phyloP scores from a whole-genome alignment of 2,329 filamentous ascomycete genomes.

The Graphiopsis chlorocephala region DNA sequence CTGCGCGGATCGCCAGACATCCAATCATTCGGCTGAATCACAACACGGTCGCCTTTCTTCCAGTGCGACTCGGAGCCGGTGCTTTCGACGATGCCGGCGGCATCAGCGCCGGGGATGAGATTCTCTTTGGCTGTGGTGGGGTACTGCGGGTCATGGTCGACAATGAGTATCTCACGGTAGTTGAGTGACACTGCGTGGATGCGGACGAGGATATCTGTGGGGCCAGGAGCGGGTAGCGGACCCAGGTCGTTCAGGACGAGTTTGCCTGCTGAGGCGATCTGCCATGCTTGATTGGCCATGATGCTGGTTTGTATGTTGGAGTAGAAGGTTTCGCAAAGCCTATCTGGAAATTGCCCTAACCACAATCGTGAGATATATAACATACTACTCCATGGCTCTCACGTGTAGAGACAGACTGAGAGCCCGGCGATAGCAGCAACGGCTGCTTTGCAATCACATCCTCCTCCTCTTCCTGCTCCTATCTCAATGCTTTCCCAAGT shows the following conservation, averaged over 20 bases:
- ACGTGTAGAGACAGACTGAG: background rate
- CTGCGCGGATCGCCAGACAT: constrained; percentile 17
- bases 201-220: constrained; percentile 48
- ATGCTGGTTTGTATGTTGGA: background rate
- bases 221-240: constrained; percentile 30
- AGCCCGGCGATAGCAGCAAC: background rate
- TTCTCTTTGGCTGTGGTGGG: constrained; percentile 20
- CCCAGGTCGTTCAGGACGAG: constrained; percentile 18
- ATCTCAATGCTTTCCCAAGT: no score
- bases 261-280: constrained; percentile 21
- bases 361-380: background rate
- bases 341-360: background rate
- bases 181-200: constrained; percentile 52
- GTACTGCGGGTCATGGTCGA: constrained; percentile 19
- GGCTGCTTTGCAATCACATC: background rate
- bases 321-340: background rate
- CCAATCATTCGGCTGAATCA: constrained; percentile 42
- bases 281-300: constrained; percentile 25
- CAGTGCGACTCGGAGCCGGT: constrained; percentile 42
- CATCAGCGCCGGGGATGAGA: constrained; percentile 60
- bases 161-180: constrained; percentile 45
- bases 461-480: background rate
- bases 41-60: constrained; percentile 57
- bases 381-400: background rate
- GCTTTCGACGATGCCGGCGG: constrained; percentile 60